Percentiles rank a stretch among this genome's conserved stretches.
phyloP scores from a whole-genome alignment of 2,329 filamentous ascomycete genomes.

The Talaromyces sp. region DNA sequence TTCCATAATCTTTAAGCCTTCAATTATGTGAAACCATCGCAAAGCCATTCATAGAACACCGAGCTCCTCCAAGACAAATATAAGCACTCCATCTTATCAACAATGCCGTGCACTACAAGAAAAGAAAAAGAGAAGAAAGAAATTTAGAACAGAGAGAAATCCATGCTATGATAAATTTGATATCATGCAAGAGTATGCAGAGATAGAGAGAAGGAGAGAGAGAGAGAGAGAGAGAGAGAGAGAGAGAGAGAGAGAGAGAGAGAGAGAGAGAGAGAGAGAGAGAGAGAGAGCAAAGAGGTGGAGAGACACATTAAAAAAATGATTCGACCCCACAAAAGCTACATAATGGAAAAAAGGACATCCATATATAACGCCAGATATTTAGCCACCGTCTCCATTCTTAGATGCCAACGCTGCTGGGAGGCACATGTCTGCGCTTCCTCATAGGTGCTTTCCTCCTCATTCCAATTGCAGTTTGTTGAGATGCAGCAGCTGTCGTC shows the following conservation, averaged over 20 bases:
- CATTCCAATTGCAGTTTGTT: conserved; percentile 39
- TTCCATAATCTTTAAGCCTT: not conserved
- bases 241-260: conserved; percentile 20
- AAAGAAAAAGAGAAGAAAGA: not conserved
- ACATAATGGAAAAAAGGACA: conserved; percentile 17
- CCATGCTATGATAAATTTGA: conserved; percentile 8
- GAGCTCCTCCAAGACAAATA: not conserved
- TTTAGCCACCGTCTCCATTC: conserved; percentile 27
- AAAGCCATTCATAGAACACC: not conserved
- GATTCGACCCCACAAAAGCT: conserved; percentile 14
- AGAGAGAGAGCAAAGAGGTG: conserved; percentile 20
- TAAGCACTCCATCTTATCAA: not conserved
- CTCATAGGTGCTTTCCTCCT: conserved; percentile 45
- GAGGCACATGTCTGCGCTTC: conserved; percentile 31
- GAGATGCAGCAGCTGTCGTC: conserved; percentile 25
- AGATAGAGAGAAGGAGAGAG: conserved; percentile 17
- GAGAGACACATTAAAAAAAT: conserved; percentile 6
- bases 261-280: too few relatives aligned
- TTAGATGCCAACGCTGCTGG: conserved; percentile 31
- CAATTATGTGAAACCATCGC: not conserved
- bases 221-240: conserved; percentile 18
- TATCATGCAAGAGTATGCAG: conserved; percentile 12
- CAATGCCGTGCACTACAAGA: not conserved
- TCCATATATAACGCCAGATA: conserved; percentile 4
- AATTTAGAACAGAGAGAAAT: not conserved